phyloP scores from a whole-genome alignment of 441 rosid genomes.

The Arabidopsis hybrid region DNA sequence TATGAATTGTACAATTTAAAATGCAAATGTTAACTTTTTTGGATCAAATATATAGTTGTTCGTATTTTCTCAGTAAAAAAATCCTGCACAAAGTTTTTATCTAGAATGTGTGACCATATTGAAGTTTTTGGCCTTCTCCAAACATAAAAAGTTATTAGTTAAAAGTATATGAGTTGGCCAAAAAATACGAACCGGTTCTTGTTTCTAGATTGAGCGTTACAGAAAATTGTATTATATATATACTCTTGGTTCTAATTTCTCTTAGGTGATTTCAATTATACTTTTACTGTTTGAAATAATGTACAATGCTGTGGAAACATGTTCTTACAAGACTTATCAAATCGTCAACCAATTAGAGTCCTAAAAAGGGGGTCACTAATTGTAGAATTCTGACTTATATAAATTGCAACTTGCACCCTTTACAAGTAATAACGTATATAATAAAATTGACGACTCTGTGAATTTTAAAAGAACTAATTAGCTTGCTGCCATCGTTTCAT shows the following conservation, averaged over 20 bases:
- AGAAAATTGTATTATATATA: background rate
- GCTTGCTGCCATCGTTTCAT: background rate
- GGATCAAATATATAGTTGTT: no score
- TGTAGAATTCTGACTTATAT: background rate
- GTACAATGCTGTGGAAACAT: background rate
- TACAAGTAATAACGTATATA: background rate
- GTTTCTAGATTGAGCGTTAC: constrained; percentile 3
- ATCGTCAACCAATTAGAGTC: background rate
- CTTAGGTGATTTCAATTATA: background rate
- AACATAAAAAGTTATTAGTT: no score
- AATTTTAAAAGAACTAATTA: background rate
- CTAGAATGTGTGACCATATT: no score
- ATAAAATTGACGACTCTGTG: background rate
- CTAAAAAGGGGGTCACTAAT: background rate
- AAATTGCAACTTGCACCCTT: background rate
- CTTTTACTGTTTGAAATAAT: no score
- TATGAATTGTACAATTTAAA: no score
- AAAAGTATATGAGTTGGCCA: no score
- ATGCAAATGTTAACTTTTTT: no score
- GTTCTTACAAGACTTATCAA: background rate
- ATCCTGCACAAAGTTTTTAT: no score
- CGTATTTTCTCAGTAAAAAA: no score
- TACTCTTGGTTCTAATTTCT: background rate
- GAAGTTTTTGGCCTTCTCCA: no score
- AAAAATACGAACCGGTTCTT: background rate